Conservation (phyloP, 225 moss, liverwort and hornwort species). For the Takakia lepidozioides region DNA sequence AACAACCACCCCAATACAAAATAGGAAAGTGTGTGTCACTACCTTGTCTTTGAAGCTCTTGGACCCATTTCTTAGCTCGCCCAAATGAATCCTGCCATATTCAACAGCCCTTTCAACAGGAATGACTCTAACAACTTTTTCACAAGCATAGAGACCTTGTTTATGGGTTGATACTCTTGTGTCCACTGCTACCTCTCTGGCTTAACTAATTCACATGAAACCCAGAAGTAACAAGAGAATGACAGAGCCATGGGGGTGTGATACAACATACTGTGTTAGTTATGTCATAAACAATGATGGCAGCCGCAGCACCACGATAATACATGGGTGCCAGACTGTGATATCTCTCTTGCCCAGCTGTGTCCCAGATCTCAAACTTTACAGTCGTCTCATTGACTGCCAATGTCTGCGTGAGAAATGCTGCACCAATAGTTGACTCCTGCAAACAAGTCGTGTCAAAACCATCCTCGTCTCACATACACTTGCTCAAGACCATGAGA, state of each 20-base stretch:
- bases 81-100: slow-evolving; percentile 87
- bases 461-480: no score
- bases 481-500: no score
- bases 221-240: no score
- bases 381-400: slow-evolving; percentile 59
- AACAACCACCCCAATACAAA: background rate
- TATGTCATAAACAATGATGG: slow-evolving; percentile 95
- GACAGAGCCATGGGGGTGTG: no score
- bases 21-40: background rate
- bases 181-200: no score
- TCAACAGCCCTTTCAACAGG: no score
- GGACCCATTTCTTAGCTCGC: slow-evolving; percentile 93
- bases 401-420: slow-evolving; percentile 89
- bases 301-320: slow-evolving; percentile 95
- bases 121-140: no score
- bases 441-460: slow-evolving; percentile 37
- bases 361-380: slow-evolving; percentile 82
- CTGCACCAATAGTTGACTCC: slow-evolving; percentile 98
- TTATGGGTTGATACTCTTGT: no score
- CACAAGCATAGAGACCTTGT: no score
- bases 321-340: slow-evolving; percentile 99
- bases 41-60: slow-evolving; percentile 98
- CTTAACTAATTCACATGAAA: no score
- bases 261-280: slow-evolving; percentile 83
- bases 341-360: slow-evolving; percentile 96